phyloP scores from a whole-genome alignment of 306 rosid genomes.

The Castanea mollissima region DNA sequence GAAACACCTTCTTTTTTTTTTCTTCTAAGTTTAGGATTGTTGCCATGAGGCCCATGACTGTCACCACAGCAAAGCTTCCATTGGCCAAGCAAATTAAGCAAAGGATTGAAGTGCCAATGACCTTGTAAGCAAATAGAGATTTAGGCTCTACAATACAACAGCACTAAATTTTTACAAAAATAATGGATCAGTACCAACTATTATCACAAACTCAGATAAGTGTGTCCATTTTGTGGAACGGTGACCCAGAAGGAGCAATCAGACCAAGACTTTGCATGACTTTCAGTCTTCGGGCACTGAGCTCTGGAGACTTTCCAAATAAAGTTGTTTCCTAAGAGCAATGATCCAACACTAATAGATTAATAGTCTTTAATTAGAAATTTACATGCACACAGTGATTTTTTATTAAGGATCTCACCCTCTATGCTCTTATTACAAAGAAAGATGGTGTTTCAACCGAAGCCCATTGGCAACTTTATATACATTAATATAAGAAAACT shows the following conservation, averaged over 20 bases:
- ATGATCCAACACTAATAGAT: neutral
- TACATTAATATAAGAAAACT: neutral
- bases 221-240: constrained; percentile 31
- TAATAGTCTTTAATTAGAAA: neutral
- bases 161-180: neutral
- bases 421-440: neutral
- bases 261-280: constrained; percentile 72
- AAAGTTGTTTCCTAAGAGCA: constrained; percentile 34
- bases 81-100: neutral
- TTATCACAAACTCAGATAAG: constrained; percentile 6
- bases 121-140: neutral
- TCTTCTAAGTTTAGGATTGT: neutral
- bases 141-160: neutral
- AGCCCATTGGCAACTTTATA: neutral
- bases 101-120: neutral
- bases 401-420: neutral
- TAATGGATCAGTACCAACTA: neutral
- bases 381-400: neutral
- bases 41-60: too few relatives aligned
- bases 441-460: neutral
- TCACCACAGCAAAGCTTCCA: neutral
- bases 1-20: too few relatives aligned
- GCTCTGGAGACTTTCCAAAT: constrained; percentile 39
- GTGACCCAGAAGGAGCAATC: constrained; percentile 61
- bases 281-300: constrained; percentile 52